Evolutionary conservation across 345 rosid genomes (phyloP), one percentile per base, ranked within the genome.

Genomic region (Eutrema yunnanense): DNA sequence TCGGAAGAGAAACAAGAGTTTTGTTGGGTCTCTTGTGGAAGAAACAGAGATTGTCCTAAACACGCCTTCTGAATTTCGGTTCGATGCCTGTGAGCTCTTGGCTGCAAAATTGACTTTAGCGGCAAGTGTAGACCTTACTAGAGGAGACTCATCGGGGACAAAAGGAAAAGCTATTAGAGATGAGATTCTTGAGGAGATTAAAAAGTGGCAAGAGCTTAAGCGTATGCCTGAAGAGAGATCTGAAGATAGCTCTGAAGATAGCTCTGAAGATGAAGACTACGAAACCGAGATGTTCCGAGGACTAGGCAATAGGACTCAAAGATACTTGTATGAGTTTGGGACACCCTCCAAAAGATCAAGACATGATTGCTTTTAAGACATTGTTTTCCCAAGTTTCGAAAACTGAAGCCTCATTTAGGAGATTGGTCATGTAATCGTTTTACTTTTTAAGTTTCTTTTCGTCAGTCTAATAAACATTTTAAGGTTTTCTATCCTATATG

Each of bases 1-100:
- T 33, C 90, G 96, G 26, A 92, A 86, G 86, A 89, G 72, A 79
- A 92, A 87, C 83, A 87, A 70, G 63, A 37, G 1, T 16, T 37
- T 58, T 58, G 63, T 19, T 58, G 63, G 14, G 38, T 11, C 57
- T 29, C 37, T 52, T 9, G 87, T 29, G 91, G 43, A 40, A 13
- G 11, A 40, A 9, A 40, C 43, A 40, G 43, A 40, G 43, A 40
- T 40, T 40, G 43, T 40, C 43, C 43, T 10, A 40, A 40, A 40
- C 13, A 40, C 13, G 43, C 43, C 43, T 40, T 4, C 11, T 9
- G 43, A 40, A 4, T 3, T 40, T 40, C 11, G 43, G 43, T 40
- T 3, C 4, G 43, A 40, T 10, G n/a, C n/a, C n/a, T n/a, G n/a
- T n/a, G n/a, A n/a, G n/a, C n/a, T n/a, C 43, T 40, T 40, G 13